Evolutionary conservation across 2,329 filamentous ascomycete genomes (phyloP), one percentile per base, ranked within the genome.

Genomic region (Calonectria hawksworthii): DNA sequence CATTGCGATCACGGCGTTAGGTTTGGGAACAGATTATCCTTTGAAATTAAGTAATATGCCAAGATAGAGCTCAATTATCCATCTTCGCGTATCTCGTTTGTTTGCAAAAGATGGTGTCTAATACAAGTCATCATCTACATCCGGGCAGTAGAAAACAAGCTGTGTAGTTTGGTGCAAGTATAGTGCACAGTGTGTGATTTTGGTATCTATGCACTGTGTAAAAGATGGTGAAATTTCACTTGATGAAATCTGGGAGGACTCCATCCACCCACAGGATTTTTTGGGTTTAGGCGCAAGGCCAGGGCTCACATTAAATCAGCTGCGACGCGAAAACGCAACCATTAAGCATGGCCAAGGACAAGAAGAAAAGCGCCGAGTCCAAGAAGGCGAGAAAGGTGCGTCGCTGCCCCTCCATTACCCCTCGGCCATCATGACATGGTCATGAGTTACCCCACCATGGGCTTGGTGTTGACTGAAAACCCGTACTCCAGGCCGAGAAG

Each of bases 311-410:
- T 54, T 72, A 54, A 75, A 63, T 59, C 41, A 7, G 30, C 63
- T 59, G 59, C 71, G 51, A 66, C 65, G 41, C 70, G 61, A 72
- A 67, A 13, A 26, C 21, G 38, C 18, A n/a, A 32, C 36, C 34
- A 21, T 16, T 50, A 36, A 73, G 73, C 68, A 90, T 89, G 89
- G 88, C 86, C 32, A 90, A 90, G 77, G 89, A 89, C 74, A 90
- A 90, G 80, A 90, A 90, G 78, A 90, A 89, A 79, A 80, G 79
- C 28, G 83, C 77, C 26, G 88, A 89, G 6, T 81, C 86, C 78
- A 90, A 90, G 80, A 89, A 89, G 83, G 87, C 88, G 50, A 89
- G 88, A 81, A 85, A 88, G 80, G 89, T 88, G 75, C 74, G 75
- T 69, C 13, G 38, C 70, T 75, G 68, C 74, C 78, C 74, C 76